Evolutionary conservation across 768 basidiomycete genomes (phyloP).

Genomic region (Russula olivacea): DNA sequence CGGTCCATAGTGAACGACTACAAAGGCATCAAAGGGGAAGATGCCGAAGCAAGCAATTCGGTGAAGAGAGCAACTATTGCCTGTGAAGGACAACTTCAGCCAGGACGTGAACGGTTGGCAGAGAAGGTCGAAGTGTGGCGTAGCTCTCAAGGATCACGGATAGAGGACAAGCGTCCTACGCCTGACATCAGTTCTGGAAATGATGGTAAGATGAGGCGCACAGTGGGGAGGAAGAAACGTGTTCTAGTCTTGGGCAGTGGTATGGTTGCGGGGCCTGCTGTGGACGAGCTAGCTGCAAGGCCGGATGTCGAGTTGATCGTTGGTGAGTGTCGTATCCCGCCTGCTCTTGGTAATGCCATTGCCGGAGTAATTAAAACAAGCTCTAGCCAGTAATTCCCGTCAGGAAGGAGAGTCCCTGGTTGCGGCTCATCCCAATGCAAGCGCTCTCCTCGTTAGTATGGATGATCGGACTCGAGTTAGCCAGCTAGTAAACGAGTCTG

Average conservation of each 20-base stretch:
- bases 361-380: neutral
- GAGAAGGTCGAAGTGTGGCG: conserved; percentile 45
- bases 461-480: conserved; percentile 41
- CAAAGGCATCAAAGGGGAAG: conserved; percentile 22
- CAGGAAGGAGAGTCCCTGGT: conserved; percentile 50
- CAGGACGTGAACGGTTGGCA: conserved; percentile 54
- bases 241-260: conserved; percentile 85
- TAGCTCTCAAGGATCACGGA: neutral
- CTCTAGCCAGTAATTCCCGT: conserved; percentile 65
- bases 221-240: conserved; percentile 44
- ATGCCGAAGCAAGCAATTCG: conserved; percentile 36
- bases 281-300: conserved; percentile 61
- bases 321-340: conserved; percentile 46
- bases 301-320: conserved; percentile 64
- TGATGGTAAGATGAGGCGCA: neutral
- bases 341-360: neutral
- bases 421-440: conserved; percentile 44
- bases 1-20: conserved; percentile 46
- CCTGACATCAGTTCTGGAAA: neutral
- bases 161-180: neutral
- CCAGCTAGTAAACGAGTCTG: conserved; percentile 52
- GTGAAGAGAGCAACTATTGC: conserved; percentile 72
- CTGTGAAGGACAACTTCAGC: conserved; percentile 46
- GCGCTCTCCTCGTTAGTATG: conserved; percentile 56
- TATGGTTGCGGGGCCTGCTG: conserved; percentile 91